Percentiles rank a stretch among this genome's conserved stretches.
phyloP scores from a whole-genome alignment of 2,329 filamentous ascomycete species.

The Alternaria alternata region DNA sequence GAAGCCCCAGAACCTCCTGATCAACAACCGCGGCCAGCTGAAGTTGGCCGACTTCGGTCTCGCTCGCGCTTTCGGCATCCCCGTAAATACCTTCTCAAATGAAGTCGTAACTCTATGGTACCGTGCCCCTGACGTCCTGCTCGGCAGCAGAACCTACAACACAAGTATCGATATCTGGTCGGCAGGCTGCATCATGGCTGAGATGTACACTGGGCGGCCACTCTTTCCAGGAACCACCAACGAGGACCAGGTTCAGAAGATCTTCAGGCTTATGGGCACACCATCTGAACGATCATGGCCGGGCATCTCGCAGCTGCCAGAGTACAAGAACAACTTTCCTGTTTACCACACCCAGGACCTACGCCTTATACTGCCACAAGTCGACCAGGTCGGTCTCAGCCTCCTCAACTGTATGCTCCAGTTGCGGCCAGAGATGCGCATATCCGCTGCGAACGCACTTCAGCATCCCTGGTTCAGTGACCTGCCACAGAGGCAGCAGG shows the following conservation, averaged over 20 bases:
- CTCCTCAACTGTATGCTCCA: conserved; percentile 91
- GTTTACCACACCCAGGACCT: conserved; percentile 94
- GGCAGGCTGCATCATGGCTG: conserved; percentile 98
- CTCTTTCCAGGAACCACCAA: conserved; percentile 98
- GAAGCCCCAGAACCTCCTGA: conserved; percentile 95
- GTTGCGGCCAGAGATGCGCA: conserved; percentile 86
- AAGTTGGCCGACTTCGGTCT: conserved; percentile 96
- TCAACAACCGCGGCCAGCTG: conserved; percentile 87
- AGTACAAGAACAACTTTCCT: conserved; percentile 95
- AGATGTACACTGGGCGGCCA: conserved; percentile 97
- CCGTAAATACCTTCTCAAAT: conserved; percentile 97
- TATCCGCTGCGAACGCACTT: conserved; percentile 85
- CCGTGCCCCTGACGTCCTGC: conserved; percentile 90
- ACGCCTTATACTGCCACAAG: conserved; percentile 84
- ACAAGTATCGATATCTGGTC: conserved; percentile 99
- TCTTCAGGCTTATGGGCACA: conserved; percentile 98
- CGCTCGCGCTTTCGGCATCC: conserved; percentile 93
- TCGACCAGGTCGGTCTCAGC: conserved; percentile 87
- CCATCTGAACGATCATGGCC: conserved; percentile 96
- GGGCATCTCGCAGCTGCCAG: conserved; percentile 92
- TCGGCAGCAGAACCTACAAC: conserved; percentile 95
- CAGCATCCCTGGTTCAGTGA: conserved; percentile 93
- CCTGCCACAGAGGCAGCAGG: conserved; percentile 62
- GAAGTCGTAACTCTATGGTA: conserved; percentile 99
- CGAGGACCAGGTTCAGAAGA: conserved; percentile 95